Base-by-base conservation (phyloP, 139 green algal genomes). In the Chlorella vulgaris region DNA sequence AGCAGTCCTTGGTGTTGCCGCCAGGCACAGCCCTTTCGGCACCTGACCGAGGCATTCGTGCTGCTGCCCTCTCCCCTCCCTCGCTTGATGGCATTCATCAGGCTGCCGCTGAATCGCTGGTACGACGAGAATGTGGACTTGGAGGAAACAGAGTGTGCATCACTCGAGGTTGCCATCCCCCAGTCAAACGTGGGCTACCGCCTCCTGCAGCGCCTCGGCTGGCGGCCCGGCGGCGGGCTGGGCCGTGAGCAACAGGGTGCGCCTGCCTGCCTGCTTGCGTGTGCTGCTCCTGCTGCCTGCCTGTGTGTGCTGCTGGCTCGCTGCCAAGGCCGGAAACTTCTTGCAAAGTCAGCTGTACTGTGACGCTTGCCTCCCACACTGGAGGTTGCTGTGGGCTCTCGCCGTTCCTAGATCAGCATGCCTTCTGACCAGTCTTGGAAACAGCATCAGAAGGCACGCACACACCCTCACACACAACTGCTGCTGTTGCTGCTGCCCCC, bases 121-220 rank as follows among this genome's bases (percentile, higher is more conserved):
- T 67, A 82, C 6, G 77, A 88, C 29, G 84, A 93, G n/a, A 82
- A 79, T 39, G 81, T 93, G 68, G 82, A 91, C 53, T 81, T 81
- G 33, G 65, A 81, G 0, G 80, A 68, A 1, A 69, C 90, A 1
- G 43, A 89, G 43, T 61, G 81, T n/a, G 81, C 83, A 7, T 81
- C 53, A 4, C 31, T 86, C 7, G 83, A 91, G 47, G 82, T 62
- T 7, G 67, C 75, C 19, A 91, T 93, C 43, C 68, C 87, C 2
- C 69, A 51, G 26, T 75, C 29, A 58, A 98, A 98, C 83, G 86
- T 93, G 10, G 94, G 94, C 42, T 98, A 89, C 84, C 81, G 86
- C 43, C 81, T 98, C 86, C 85, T 98, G 78, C 86, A 92, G 76
- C 89, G 89, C 29, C 93, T 98, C 94, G 94, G 94, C 10, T 98